phyloP scores from a whole-genome alignment of 768 basidiomycete genomes.

The Trametes villosa region DNA sequence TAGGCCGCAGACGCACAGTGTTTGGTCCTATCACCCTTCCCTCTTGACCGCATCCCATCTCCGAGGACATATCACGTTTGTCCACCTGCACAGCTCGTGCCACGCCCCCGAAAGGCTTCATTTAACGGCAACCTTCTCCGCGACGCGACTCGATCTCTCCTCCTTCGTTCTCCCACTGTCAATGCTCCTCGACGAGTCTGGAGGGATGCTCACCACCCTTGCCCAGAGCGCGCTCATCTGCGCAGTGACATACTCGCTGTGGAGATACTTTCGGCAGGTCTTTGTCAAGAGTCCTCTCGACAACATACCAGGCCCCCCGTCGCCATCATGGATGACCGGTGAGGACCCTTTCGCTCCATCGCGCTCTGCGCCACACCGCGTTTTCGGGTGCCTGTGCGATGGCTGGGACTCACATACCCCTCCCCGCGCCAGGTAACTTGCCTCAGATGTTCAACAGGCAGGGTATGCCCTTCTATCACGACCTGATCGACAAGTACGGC shows the following conservation, averaged over 20 bases:
- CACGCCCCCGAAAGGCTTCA: conserved; percentile 13
- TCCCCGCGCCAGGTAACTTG: conserved; percentile 10
- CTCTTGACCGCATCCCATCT: conserved; percentile 14
- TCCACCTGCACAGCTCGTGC: conserved; percentile 4
- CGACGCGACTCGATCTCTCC: conserved; percentile 1
- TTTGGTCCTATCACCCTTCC: not conserved
- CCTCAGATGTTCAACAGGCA: conserved; percentile 20
- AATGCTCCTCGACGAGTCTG: conserved; percentile 3
- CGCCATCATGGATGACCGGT: conserved; percentile 24
- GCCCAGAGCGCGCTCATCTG: conserved; percentile 20
- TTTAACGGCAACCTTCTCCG: conserved; percentile 7
- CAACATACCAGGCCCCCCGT: conserved; percentile 24
- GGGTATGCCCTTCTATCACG: conserved; percentile 16
- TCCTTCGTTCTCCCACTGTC: conserved; percentile 13
- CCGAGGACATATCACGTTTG: conserved; percentile 21
- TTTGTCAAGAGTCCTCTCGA: conserved; percentile 17
- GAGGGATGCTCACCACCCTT: conserved; percentile 16
- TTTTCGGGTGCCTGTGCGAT: not conserved
- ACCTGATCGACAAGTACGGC: conserved; percentile 22
- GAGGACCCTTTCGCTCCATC: not conserved
- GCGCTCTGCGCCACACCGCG: not conserved
- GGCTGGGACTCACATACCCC: not conserved
- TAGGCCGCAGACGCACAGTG: conserved; percentile 9
- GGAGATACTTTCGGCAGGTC: conserved; percentile 19
- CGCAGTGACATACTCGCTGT: conserved; percentile 17